Base-by-base conservation (phyloP, 306 rosid species). In the Hylodesmum podocarpum region DNA sequence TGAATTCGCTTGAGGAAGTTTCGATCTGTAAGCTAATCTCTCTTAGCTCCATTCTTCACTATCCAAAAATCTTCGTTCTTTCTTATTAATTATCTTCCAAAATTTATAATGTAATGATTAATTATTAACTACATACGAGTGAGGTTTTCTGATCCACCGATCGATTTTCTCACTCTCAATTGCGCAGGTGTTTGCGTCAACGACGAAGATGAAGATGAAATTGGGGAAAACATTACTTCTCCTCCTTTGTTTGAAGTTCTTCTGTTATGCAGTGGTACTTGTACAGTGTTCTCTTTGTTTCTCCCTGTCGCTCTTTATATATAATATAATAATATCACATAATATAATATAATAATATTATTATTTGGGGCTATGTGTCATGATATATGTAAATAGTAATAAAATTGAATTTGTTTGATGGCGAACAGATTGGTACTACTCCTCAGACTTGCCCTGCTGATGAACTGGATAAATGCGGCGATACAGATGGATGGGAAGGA, bases 401-500 rank as follows among this genome's bases (percentile, higher is more conserved):
- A 19, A 19, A 31, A 58, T 54, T 47, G 61, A 16, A 58, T 10
- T 58, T 44, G 46, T 33, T 31, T 58, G 31, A 18, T 82, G 73
- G 33, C 71, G 44, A 33, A 67, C 80, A 95, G 98, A 83, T 78
- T 86, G 93, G n/a, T n/a, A n/a, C 82, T 59, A 80, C 29, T 41
- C 89, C 88, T 28, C 84, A 76, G 73, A 90, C 91, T 11, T 90
- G 97, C 51, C 96, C 96, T 57, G 99, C 91, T 36, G 73, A 80
- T 31, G 63, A 83, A 73, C 73, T 6, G 54, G 83, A 44, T 68
- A 75, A 77, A 11, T 89, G 96, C 41, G 43, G 74, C 28, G 95
- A 72, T 87, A 73, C 91, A 39, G 91, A 81, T 34, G 89, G 73
- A 22, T 95, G 97, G 97, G 75, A 89, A 78, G 97, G 94, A 61